These are phyloP conservation scores for Monosporozyma aerobia DNA, from an alignment of 805 yeast species.

Conservation along the genomic window DNA sequence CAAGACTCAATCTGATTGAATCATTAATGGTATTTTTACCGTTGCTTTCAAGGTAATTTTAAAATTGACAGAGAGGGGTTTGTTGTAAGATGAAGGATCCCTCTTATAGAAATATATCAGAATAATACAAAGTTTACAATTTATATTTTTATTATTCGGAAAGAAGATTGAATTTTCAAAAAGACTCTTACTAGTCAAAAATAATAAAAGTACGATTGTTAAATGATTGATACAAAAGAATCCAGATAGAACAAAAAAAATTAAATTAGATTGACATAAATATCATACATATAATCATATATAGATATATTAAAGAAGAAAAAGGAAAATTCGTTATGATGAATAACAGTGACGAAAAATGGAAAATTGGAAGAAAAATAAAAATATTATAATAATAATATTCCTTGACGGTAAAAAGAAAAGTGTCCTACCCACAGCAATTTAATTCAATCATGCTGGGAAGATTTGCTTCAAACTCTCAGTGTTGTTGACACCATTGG, in stretches of 20 bases:
- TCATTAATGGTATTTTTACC: too few relatives aligned
- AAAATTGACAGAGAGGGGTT: too few relatives aligned
- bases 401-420: not conserved
- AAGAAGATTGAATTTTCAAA: too few relatives aligned
- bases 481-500: constrained; percentile 17
- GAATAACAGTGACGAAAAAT: not conserved
- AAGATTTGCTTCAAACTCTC: constrained; percentile 7
- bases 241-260: not conserved
- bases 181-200: too few relatives aligned
- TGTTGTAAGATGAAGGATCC: too few relatives aligned
- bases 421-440: not conserved
- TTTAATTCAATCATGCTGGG: constrained; percentile 3
- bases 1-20: too few relatives aligned
- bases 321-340: not conserved
- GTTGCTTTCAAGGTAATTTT: too few relatives aligned
- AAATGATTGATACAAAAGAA: not conserved
- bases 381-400: not conserved
- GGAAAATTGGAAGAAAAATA: not conserved
- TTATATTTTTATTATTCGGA: too few relatives aligned
- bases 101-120: too few relatives aligned
- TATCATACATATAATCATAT: not conserved
- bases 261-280: not conserved
- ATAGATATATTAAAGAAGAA: not conserved
- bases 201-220: too few relatives aligned
- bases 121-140: too few relatives aligned